Percentiles rank a stretch among this genome's conserved stretches.
Conservation (phyloP, 495 filamentous ascomycete genomes). For the Lophium mytilinum region DNA sequence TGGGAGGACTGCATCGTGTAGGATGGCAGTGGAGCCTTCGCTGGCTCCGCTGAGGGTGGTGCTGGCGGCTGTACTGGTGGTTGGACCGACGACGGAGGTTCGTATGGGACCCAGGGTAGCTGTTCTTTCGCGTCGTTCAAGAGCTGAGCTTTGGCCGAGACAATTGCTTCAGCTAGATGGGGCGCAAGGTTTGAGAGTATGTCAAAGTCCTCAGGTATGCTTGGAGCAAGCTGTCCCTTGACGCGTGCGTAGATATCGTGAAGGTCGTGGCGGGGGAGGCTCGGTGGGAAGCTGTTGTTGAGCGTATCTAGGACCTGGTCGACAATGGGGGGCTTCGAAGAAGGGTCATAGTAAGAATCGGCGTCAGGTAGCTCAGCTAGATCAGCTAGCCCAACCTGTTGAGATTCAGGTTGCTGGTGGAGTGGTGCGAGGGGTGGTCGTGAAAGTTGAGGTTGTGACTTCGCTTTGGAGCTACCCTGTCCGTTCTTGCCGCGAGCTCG, state of each 20-base stretch:
- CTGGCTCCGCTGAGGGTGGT: not conserved
- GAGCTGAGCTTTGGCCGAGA: too few relatives aligned
- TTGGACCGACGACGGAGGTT: not conserved
- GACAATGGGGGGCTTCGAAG: not conserved
- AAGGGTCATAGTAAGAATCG: too few relatives aligned
- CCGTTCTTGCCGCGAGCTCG: too few relatives aligned
- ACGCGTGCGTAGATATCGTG: not conserved
- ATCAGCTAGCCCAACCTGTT: too few relatives aligned
- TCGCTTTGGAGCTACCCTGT: too few relatives aligned
- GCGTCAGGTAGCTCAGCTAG: too few relatives aligned
- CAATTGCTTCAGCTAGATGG: not conserved
- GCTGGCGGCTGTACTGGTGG: not conserved
- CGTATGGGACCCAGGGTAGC: not conserved
- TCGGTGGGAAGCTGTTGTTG: not conserved
- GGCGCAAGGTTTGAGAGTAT: not conserved
- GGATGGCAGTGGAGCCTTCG: not conserved
- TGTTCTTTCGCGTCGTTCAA: not conserved
- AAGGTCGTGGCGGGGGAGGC: not conserved
- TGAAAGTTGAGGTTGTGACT: too few relatives aligned
- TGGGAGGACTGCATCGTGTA: not conserved
- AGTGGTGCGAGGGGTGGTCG: too few relatives aligned
- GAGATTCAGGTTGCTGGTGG: too few relatives aligned
- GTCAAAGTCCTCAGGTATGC: not conserved
- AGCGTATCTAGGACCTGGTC: not conserved
- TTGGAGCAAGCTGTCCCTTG: not conserved